These are phyloP conservation scores for Bipolaris zeicola DNA, from an alignment of 2,329 filamentous ascomycete species.

Conservation along the genomic window DNA sequence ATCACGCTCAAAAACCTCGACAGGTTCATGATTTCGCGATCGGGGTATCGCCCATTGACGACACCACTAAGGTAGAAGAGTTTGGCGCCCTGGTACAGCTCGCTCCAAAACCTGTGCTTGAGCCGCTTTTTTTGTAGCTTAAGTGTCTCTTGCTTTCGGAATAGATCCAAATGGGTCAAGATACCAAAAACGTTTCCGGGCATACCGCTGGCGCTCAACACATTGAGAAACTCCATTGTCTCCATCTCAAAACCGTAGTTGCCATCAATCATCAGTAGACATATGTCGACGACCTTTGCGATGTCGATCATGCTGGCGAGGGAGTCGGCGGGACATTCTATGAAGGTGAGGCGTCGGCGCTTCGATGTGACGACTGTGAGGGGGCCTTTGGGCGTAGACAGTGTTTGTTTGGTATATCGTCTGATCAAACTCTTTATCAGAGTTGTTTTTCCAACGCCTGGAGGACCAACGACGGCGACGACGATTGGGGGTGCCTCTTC, in stretches of 20 bases:
- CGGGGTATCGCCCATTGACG: conserved; percentile 94
- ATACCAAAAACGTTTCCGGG: conserved; percentile 98
- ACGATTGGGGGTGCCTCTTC: conserved; percentile 94
- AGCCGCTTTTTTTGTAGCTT: conserved; percentile 94
- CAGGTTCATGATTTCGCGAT: conserved; percentile 93
- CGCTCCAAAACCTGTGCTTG: conserved; percentile 95
- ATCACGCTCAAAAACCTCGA: conserved; percentile 96
- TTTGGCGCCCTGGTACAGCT: conserved; percentile 95
- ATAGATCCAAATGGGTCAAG: conserved; percentile 92
- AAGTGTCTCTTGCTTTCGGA: conserved; percentile 88
- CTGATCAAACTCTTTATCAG: conserved; percentile 92
- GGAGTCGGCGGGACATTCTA: conserved; percentile 94
- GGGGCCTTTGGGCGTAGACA: conserved; percentile 86
- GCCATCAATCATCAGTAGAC: conserved; percentile 96
- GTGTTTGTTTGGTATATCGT: conserved; percentile 92
- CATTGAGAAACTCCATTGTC: conserved; percentile 98
- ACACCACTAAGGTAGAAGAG: conserved; percentile 96
- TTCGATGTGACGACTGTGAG: conserved; percentile 97
- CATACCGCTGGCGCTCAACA: conserved; percentile 93
- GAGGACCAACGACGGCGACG: conserved; percentile 91
- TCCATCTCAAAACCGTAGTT: conserved; percentile 99
- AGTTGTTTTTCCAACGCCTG: conserved; percentile 93
- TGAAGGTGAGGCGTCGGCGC: conserved; percentile 88
- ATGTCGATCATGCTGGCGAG: conserved; percentile 96
- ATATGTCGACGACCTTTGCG: conserved; percentile 96